Evolutionary conservation across 2,329 filamentous ascomycete genomes (phyloP).

Genomic region (Beauveria sp.): DNA sequence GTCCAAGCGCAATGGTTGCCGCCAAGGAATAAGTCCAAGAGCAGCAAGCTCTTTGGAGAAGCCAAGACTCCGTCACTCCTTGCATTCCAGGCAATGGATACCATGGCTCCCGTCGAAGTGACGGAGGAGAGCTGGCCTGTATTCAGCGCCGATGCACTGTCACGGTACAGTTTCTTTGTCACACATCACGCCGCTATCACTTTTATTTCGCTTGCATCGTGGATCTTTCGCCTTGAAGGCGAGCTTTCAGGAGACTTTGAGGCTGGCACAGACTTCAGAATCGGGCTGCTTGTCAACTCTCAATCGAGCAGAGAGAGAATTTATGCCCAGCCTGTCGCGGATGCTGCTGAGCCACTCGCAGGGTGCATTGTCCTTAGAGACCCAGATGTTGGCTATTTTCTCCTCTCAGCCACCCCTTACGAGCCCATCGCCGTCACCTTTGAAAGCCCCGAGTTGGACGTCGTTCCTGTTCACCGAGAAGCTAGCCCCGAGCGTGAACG

Average conservation of each 20-base stretch:
- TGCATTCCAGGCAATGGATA: constrained; percentile 56
- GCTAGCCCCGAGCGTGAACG: constrained; percentile 34
- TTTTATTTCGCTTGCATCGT: constrained; percentile 51
- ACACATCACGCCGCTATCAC: constrained; percentile 55
- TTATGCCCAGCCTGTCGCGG: constrained; percentile 43
- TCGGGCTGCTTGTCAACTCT: constrained; percentile 51
- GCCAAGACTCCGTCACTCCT: constrained; percentile 41
- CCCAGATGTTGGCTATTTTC: constrained; percentile 56
- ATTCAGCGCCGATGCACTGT: constrained; percentile 53
- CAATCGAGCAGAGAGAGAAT: constrained; percentile 51
- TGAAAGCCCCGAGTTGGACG: constrained; percentile 47
- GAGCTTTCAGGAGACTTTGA: constrained; percentile 50
- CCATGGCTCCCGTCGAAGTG: constrained; percentile 46
- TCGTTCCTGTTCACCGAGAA: constrained; percentile 33
- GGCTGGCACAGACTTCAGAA: constrained; percentile 52
- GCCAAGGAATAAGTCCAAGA: constrained; percentile 43
- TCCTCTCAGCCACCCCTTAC: constrained; percentile 51
- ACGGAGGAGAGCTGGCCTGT: constrained; percentile 53
- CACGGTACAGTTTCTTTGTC: constrained; percentile 55
- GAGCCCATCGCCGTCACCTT: constrained; percentile 53
- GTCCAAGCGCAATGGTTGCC: constrained; percentile 61
- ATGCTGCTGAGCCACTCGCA: constrained; percentile 41
- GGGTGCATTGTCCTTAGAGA: constrained; percentile 48
- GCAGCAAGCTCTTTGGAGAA: constrained; percentile 30
- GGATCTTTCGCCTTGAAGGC: constrained; percentile 56